Conservation (phyloP, 495 filamentous ascomycete genomes). For the Penicillium paradoxum region DNA sequence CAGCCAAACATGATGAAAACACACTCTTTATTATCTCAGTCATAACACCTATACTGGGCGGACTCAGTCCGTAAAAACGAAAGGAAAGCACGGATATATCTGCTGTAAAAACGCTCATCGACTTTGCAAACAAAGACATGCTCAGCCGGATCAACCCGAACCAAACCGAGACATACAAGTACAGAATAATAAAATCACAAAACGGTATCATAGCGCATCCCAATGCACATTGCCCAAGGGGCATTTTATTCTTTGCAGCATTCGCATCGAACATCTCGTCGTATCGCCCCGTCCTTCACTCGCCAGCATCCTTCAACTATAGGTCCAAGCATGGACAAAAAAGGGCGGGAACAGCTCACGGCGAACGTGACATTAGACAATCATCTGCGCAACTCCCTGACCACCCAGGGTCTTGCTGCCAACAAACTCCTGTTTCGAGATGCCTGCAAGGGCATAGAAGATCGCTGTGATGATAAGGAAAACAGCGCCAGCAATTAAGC, state of each 20-base stretch:
- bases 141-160: slow-evolving; percentile 5
- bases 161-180: slow-evolving; percentile 23
- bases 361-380: slow-evolving; percentile 56
- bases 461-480: slow-evolving; percentile 68
- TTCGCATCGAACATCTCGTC: slow-evolving; percentile 25
- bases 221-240: slow-evolving; percentile 18
- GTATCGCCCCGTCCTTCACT: slow-evolving; percentile 6
- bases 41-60: background rate
- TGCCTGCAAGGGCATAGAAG: slow-evolving; percentile 78
- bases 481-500: slow-evolving; percentile 81
- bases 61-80: slow-evolving; percentile 7
- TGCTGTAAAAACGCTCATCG: slow-evolving; percentile 8
- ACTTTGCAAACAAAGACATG: slow-evolving; percentile 7
- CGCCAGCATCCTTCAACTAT: slow-evolving; percentile 2
- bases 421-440: slow-evolving; percentile 91
- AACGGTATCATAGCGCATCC: slow-evolving; percentile 25
- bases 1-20: background rate
- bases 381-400: slow-evolving; percentile 95
- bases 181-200: slow-evolving; percentile 19
- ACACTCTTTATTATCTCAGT: background rate
- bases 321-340: background rate
- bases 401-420: slow-evolving; percentile 97
- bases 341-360: background rate
- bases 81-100: slow-evolving; percentile 12
- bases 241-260: slow-evolving; percentile 9